Base-by-base conservation (phyloP, 768 basidiomycete genomes). In the Boletus reticulatus region DNA sequence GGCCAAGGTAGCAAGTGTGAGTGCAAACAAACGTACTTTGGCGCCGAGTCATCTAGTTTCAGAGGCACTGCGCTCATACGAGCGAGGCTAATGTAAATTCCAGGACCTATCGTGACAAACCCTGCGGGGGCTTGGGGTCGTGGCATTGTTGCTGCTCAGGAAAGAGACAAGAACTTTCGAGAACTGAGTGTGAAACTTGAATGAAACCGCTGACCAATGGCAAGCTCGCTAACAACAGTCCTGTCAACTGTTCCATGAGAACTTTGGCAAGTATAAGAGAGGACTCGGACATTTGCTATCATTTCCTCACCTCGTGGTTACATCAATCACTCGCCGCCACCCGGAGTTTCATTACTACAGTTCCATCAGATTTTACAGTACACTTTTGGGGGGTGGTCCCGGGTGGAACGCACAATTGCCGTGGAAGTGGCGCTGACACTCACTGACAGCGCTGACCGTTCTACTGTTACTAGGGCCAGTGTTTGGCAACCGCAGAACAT, bases 21-120 rank as follows among this genome's bases (percentile, higher is more conserved):
- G 10, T 7, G 6, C 4, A 17, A 39, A 44, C 10, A 34, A 31
- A 57, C 69, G 16, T 56, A 69, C 69, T 55, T 60, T 53, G 68
- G 68, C 1, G 48, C 38, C 27, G 60, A 42, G 22, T 53, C 59
- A 39, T 58, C 14, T 9, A 29, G 39, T 19, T 53, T 45, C 42
- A 31, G 24, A 19, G 39, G 11, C 10, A 42, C 14, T 6, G 11
- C 19, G 27, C 20, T 8, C 29, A 24, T 16, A 3, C 6, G 39
- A 17, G 52, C 17, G 38, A 47, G 29, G 20, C 45, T 47, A 1
- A 53, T 17, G 31, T 41, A 34, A 17, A 53, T 53, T 13, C 52
- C 52, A 34, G 45, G 45, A 24, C 52, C 31, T 32, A 53, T 41
- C 6, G 52, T 42, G 39, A 53, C 31, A n/a, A 53, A 53, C 13